Conservation (phyloP, 345 rosid genomes). For the Salix udensis region DNA sequence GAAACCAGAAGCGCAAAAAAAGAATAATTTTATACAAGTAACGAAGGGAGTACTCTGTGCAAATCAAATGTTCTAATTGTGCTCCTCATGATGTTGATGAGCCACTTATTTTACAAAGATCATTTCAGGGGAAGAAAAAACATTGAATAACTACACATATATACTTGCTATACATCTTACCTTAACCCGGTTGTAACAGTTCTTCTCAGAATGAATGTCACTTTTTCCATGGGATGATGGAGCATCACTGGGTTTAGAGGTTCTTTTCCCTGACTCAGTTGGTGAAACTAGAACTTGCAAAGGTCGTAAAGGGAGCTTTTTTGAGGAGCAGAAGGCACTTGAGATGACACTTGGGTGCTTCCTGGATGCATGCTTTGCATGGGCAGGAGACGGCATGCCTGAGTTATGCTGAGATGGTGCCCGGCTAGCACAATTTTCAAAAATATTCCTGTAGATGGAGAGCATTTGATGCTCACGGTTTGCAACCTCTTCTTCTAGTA, state of each 20-base stretch:
- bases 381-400: conserved; percentile 64
- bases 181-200: conserved; percentile 37
- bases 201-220: conserved; percentile 37
- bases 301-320: conserved; percentile 53
- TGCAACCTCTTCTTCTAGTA: conserved; percentile 76
- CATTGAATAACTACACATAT: too few species aligned
- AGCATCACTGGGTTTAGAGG: conserved; percentile 37
- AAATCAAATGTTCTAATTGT: too few species aligned
- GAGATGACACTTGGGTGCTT: conserved; percentile 81
- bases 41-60: too few species aligned
- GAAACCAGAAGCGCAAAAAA: too few species aligned
- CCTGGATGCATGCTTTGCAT: conserved; percentile 49
- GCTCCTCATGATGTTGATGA: too few species aligned
- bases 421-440: conserved; percentile 55
- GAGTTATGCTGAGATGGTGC: conserved; percentile 61
- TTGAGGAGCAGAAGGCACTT: conserved; percentile 81
- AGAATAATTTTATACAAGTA: too few species aligned
- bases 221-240: conserved; percentile 31
- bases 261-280: conserved; percentile 40
- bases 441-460: conserved; percentile 66
- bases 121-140: too few species aligned
- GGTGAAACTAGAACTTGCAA: conserved; percentile 49
- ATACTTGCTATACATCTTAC: conserved; percentile 20
- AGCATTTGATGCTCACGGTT: conserved; percentile 82
- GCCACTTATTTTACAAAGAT: too few species aligned